Percentiles rank a stretch among this genome's conserved stretches.
Conservation (phyloP, 192 early-diverging fungal genomes). For the Backusella parvicylindrica region DNA sequence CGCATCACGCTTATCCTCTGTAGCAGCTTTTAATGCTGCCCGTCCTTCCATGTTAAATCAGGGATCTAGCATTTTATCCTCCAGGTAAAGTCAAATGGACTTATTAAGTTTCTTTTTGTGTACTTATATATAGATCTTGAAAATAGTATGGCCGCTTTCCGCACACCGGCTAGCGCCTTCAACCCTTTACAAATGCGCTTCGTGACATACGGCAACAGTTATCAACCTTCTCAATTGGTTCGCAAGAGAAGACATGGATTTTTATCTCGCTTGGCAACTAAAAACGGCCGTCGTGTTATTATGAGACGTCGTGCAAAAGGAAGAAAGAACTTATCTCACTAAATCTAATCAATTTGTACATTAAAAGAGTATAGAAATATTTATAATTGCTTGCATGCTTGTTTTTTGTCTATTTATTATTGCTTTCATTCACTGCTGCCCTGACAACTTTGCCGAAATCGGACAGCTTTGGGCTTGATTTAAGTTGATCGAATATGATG, state of each 20-base stretch:
- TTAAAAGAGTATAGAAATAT: not conserved
- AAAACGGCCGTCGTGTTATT: constrained; percentile 75
- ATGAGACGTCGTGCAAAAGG: constrained; percentile 81
- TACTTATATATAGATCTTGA: too few relatives aligned
- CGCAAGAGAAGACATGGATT: constrained; percentile 94
- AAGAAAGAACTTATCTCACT: constrained; percentile 82
- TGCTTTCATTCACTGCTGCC: not conserved
- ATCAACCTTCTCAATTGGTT: constrained; percentile 88
- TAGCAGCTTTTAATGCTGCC: not conserved
- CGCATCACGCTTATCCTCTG: not conserved
- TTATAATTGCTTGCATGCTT: too few relatives aligned
- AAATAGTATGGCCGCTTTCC: not conserved
- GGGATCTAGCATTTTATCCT: not conserved
- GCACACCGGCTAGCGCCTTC: constrained; percentile 5
- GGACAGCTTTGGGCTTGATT: not conserved
- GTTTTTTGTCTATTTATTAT: not conserved
- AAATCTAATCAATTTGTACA: constrained; percentile 16
- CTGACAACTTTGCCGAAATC: constrained; percentile 2
- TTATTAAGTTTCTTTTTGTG: too few relatives aligned
- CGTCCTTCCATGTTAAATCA: constrained; percentile 1
- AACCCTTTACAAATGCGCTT: constrained; percentile 59
- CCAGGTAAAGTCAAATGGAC: constrained; percentile 19
- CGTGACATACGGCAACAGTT: constrained; percentile 84
- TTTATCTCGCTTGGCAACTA: constrained; percentile 73
- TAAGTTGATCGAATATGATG: constrained; percentile 20